Evolutionary conservation across 768 basidiomycete species (phyloP), one percentile per base, ranked within the genome.

Genomic region (Harrya chromipes): DNA sequence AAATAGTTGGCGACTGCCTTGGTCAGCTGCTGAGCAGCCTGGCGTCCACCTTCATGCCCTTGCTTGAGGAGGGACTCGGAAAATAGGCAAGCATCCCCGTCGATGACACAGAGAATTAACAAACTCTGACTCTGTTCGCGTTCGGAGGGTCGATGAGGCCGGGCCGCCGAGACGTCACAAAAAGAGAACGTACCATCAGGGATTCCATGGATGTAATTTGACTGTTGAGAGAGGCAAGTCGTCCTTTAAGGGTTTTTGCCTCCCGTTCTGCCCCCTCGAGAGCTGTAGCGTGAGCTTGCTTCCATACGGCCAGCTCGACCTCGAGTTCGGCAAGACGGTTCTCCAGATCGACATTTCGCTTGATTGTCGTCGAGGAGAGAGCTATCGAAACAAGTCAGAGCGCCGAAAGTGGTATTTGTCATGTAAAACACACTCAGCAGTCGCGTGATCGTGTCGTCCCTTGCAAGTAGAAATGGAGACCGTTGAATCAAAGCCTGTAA

Each of bases 71-170:
- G 74, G 17, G 79, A 70, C 41, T 73, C 75, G 47, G 73, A 72
- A 71, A 90, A 90, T 56, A 87, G 69, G 54, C 81, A 80, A 41
- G 80, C 78, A 63, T 88, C 82, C 34, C 85, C 87, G 57, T 90
- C 84, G 59, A 90, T 75, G 55, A 85, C 78, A 60, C 86, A 87
- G 56, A 87, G 75, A 51, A 90, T 82, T 58, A 89, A 77, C 37
- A 85, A 79, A 55, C 78, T 76, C 67, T 82, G 81, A 56, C 74
- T 79, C 82, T 86, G 12, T 29, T 29, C 29, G 29, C 4, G 66
- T 48, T 48, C 44, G 17, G 37, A 36, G 21, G 4, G 27, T 52
- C 4, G 24, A 36, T 55, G 48, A 59, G 40, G 47, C 37, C 5
- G 29, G 37, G 10, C 17, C 6, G 14, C 34, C 21, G 7, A 27